These are phyloP conservation scores for Chrysanthemum lavandulifolium DNA, from an alignment of 129 eudicot genomes.

Conservation along the genomic window DNA sequence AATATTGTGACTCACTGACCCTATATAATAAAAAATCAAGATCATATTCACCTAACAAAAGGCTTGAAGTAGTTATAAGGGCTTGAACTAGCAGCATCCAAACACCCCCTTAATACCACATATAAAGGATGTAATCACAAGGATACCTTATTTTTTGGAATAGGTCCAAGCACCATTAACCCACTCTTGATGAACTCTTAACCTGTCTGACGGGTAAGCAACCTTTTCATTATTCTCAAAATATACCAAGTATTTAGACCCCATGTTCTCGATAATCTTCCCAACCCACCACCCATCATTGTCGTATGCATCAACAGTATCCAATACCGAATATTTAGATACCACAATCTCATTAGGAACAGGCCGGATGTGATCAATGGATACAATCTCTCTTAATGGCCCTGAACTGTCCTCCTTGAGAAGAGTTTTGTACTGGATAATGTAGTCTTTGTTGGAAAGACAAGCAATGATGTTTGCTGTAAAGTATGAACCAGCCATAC, in stretches of 20 bases:
- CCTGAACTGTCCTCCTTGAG: constrained; percentile 32
- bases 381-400: constrained; percentile 43
- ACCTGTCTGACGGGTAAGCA: constrained; percentile 13
- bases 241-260: constrained; percentile 29
- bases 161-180: constrained; percentile 40
- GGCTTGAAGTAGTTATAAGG: too few species aligned
- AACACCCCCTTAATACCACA: too few species aligned
- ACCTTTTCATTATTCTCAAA: constrained; percentile 37
- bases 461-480: constrained; percentile 38
- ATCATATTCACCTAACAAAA: too few species aligned
- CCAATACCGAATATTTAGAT: constrained; percentile 1
- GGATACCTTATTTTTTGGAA: neutral
- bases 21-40: too few species aligned
- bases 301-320: constrained; percentile 45
- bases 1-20: too few species aligned
- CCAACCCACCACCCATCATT: constrained; percentile 67
- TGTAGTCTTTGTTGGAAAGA: constrained; percentile 27
- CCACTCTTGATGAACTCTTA: constrained; percentile 64
- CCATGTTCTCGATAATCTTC: constrained; percentile 21
- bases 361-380: constrained; percentile 40
- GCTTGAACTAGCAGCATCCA: too few species aligned
- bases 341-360: constrained; percentile 33
- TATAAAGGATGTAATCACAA: neutral
- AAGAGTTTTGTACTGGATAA: constrained; percentile 47
- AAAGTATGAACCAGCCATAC: constrained; percentile 44